A percentile compares a stretch with the other conserved stretches of the same genome.
Conservation (phyloP, 306 rosid genomes). For the Vicia villosa region DNA sequence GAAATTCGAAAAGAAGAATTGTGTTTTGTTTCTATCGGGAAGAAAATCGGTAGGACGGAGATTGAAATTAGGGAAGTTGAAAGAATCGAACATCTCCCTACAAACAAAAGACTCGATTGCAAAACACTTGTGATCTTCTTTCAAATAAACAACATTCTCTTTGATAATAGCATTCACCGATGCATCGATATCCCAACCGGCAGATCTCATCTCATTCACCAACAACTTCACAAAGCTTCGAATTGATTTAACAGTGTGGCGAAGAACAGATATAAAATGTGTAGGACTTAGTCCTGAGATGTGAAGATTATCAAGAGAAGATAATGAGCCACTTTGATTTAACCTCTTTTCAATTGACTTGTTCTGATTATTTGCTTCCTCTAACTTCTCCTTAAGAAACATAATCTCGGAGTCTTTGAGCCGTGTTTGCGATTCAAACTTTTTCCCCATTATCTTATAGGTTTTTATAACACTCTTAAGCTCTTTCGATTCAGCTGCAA, state of each 20-base stretch:
- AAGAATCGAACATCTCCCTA: conserved; percentile 76
- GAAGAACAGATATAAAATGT: conserved; percentile 66
- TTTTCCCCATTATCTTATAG: conserved; percentile 59
- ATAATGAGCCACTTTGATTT: conserved; percentile 66
- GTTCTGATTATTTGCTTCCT: conserved; percentile 59
- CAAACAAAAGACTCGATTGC: conserved; percentile 79
- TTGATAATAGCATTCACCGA: conserved; percentile 56
- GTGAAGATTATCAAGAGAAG: conserved; percentile 62
- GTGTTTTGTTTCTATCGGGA: conserved; percentile 42
- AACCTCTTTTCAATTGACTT: conserved; percentile 63
- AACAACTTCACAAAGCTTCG: conserved; percentile 62
- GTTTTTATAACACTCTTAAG: conserved; percentile 59
- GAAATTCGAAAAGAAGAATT: conserved; percentile 49
- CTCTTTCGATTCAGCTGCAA: conserved; percentile 70
- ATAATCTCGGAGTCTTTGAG: conserved; percentile 65
- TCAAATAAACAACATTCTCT: conserved; percentile 50
- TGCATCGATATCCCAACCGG: conserved; percentile 68
- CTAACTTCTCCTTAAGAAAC: conserved; percentile 68
- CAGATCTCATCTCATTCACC: conserved; percentile 70
- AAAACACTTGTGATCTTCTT: conserved; percentile 74
- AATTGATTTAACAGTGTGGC: conserved; percentile 56
- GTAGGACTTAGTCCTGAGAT: conserved; percentile 59
- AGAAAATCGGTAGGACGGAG: conserved; percentile 43
- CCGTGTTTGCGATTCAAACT: conserved; percentile 61
- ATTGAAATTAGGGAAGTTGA: conserved; percentile 65